Percentiles rank a stretch among this genome's conserved stretches.
These are phyloP conservation scores for Cryptococcus maquisensis DNA, from an alignment of 1,284 basidiomycete genomes.

Conservation along the genomic window DNA sequence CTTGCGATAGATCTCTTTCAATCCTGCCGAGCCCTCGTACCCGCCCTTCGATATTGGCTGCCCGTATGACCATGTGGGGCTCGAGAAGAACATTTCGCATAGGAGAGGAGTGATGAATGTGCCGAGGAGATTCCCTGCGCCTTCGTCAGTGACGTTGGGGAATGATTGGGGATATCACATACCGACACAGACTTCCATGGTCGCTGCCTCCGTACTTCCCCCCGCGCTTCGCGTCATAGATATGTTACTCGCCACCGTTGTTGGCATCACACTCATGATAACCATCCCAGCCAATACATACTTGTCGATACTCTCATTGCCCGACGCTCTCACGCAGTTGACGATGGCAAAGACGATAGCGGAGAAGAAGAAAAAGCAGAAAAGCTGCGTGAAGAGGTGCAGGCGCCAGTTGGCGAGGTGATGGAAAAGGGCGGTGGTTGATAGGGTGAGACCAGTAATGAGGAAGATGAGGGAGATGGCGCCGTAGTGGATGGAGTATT, in stretches of 20 bases:
- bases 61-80: conserved; percentile 30
- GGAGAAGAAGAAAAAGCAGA: conserved; percentile 39
- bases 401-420: conserved; percentile 30
- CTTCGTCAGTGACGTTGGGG: background rate
- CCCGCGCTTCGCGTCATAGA: conserved; percentile 39
- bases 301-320: conserved; percentile 24
- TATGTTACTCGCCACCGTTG: conserved; percentile 37
- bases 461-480: conserved; percentile 43
- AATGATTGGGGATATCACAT: conserved; percentile 3
- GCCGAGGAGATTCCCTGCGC: conserved; percentile 25
- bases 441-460: conserved; percentile 38
- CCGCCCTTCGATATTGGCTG: conserved; percentile 28
- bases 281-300: conserved; percentile 37
- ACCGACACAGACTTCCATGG: conserved; percentile 36
- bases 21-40: conserved; percentile 14
- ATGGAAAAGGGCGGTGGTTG: conserved; percentile 18
- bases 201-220: conserved; percentile 35
- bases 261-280: conserved; percentile 33
- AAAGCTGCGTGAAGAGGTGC: conserved; percentile 36
- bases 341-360: conserved; percentile 31
- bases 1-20: conserved; percentile 31
- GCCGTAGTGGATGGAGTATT: conserved; percentile 31
- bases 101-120: conserved; percentile 39
- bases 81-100: conserved; percentile 32
- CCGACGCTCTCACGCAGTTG: conserved; percentile 20